A percentile compares a stretch with the other conserved stretches of the same genome.
Conservation (phyloP, 1,284 basidiomycete species). For the Moesziomyces antarcticus region DNA sequence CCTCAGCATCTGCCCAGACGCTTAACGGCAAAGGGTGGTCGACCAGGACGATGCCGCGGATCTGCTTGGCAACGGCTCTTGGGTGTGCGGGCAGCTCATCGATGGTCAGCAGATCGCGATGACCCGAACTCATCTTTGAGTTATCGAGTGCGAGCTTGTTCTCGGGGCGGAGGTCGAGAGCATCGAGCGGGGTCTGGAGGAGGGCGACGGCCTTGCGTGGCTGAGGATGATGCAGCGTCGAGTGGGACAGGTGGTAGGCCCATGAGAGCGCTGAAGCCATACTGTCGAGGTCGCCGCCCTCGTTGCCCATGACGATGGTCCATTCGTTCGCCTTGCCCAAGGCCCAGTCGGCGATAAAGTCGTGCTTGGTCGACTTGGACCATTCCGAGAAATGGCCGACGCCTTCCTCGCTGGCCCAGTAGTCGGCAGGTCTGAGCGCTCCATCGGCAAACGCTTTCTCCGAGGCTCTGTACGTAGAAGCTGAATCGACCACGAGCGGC, state of each 20-base stretch:
- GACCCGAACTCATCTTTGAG: slow-evolving; percentile 64
- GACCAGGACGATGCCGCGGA: slow-evolving; percentile 67
- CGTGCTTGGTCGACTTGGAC: slow-evolving; percentile 60
- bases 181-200: slow-evolving; percentile 61
- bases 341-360: slow-evolving; percentile 61
- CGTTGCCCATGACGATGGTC: slow-evolving; percentile 68
- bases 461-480: slow-evolving; percentile 1
- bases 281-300: slow-evolving; percentile 67
- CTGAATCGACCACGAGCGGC: background rate
- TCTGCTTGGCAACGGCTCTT: slow-evolving; percentile 52
- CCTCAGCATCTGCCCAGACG: slow-evolving; percentile 56
- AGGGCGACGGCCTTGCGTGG: slow-evolving; percentile 55
- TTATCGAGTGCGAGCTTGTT: slow-evolving; percentile 66
- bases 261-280: slow-evolving; percentile 62
- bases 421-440: slow-evolving; percentile 9
- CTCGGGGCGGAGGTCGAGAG: slow-evolving; percentile 68
- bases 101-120: slow-evolving; percentile 68
- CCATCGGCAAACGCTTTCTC: slow-evolving; percentile 2
- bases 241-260: slow-evolving; percentile 62
- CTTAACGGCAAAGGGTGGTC: slow-evolving; percentile 67
- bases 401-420: slow-evolving; percentile 50
- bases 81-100: slow-evolving; percentile 68
- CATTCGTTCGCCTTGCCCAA: slow-evolving; percentile 61
- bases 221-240: slow-evolving; percentile 30
- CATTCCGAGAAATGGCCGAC: slow-evolving; percentile 66